Base-by-base conservation (phyloP, 1,284 basidiomycete species). In the Porodaedalea pini region DNA sequence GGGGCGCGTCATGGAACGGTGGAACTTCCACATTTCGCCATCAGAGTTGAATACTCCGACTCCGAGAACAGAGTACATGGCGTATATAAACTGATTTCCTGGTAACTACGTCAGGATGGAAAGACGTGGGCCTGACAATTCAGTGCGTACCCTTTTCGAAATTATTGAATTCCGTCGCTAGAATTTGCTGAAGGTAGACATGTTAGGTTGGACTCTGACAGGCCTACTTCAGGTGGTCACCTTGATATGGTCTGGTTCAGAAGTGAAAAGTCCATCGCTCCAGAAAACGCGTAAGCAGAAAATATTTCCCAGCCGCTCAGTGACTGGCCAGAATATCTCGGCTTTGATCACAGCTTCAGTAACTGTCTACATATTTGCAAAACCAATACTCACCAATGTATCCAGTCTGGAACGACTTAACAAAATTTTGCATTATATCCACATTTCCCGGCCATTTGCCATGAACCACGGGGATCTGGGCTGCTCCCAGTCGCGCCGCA, bases 41-140 rank as follows among this genome's bases (percentile, higher is more conserved):
- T 79, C 76, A 1, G 76, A 68, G 61, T 79, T 77, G 62, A 79
- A 79, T 8, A 78, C 75, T 2, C 78, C 78, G 1, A 70, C 70
- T 7, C 77, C 78, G 15, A 78, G 64, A 3, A 78, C 64, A 15
- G 68, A 67, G 29, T 67, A 55, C 1, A 69, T 70, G 15, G 57
- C 56, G 43, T 66, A 66, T 27, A 63, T 65, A 43, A 73, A 68
- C 41, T 60, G 62, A 15, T 65, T 61, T 2, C 73, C 73, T 73
- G 43, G 70, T 52, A 62, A 29, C 61, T 47, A 6, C 19, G 31
- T 47, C 15, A 60, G 8, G 31, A 0, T 40, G 62, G 13, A n/a
- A n/a, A n/a, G n/a, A n/a, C n/a, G n/a, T n/a, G n/a, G n/a, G n/a
- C n/a, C n/a, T n/a, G n/a, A n/a, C n/a, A n/a, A n/a, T n/a, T n/a